These are phyloP conservation scores for Fremontodendron californicum DNA, from an alignment of 345 rosid genomes.

Conservation along the genomic window DNA sequence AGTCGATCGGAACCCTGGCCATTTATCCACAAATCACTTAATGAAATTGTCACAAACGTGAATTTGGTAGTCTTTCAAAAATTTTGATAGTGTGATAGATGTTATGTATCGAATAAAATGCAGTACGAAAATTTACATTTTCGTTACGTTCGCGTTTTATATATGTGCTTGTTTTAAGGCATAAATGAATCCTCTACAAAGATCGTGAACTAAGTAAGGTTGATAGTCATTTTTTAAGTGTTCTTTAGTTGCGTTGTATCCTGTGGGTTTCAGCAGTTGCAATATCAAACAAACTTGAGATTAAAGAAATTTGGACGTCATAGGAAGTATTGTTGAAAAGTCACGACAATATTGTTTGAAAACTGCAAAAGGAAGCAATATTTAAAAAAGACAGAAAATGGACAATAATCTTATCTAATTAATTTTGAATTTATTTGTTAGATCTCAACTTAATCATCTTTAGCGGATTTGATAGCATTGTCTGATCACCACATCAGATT, in stretches of 20 bases:
- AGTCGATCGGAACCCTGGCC: too few species aligned
- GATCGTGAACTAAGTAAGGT: not conserved
- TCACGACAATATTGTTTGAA: slow-evolving; percentile 12
- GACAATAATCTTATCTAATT: not conserved
- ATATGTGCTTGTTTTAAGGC: too few species aligned
- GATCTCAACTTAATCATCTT: not conserved
- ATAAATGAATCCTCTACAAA: not conserved
- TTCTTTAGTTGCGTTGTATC: not conserved
- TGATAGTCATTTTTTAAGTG: not conserved
- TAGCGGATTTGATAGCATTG: not conserved
- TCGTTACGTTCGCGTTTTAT: too few species aligned
- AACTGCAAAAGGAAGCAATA: not conserved
- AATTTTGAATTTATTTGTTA: not conserved
- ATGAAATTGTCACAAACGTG: too few species aligned
- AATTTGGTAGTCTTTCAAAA: too few species aligned
- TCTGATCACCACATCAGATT: not conserved
- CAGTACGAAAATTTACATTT: too few species aligned
- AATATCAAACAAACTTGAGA: slow-evolving; percentile 21
- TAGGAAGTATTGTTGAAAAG: slow-evolving; percentile 22
- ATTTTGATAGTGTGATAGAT: too few species aligned
- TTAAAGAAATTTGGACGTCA: slow-evolving; percentile 23
- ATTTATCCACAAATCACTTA: too few species aligned
- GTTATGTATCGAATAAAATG: too few species aligned
- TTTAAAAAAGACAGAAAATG: not conserved
- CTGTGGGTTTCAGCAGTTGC: not conserved